Base-by-base conservation (phyloP, 345 rosid genomes). In the Aegle marmelos region DNA sequence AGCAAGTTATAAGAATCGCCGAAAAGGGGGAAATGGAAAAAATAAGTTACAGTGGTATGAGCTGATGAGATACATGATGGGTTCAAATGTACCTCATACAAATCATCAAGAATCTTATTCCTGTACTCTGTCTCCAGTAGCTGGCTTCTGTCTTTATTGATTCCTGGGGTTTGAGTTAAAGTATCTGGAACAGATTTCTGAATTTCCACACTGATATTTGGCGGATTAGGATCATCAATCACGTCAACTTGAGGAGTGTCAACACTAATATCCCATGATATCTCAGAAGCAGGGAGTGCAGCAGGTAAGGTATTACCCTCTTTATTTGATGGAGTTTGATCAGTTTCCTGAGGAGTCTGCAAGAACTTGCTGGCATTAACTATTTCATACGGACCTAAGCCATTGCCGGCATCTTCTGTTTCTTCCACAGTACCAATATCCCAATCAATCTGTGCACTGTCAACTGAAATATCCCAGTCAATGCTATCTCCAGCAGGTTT, bases 401-500 rank as follows among this genome's bases (percentile, higher is more conserved):
- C 99, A 83, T 94, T 89, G 71, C 94, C 89, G 74, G 76, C 48
- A 72, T 92, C 92, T 80, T 92, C 94, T 64, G 88, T 85, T 85
- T 91, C 98, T 85, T 91, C 99, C 76, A 86, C 85, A 79, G 89
- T 81, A 68, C 94, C 92, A 81, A 93, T 91, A 82, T 94, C 99
- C 99, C 99, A 92, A 85, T 94, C 95, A 83, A 96, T 96, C 78
- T 91, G 90, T 78, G 92, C 78, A 62, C 81, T 83, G 75, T 92
- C 97, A 79, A 92, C 94, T 33, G 97, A 85, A 68, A 95, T 92
- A 83, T 93, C 98, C 99, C 99, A 95, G 81, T 93, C 98, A 79
- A 93, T 89, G 81, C 71, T 80, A 77, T 89, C 90, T 25, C 89
- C 82, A 67, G 85, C 81, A 74, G 70, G 86, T 81, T 88, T 89